Conservation (phyloP, 2,329 filamentous ascomycete species). For the Diaporthe velutina region DNA sequence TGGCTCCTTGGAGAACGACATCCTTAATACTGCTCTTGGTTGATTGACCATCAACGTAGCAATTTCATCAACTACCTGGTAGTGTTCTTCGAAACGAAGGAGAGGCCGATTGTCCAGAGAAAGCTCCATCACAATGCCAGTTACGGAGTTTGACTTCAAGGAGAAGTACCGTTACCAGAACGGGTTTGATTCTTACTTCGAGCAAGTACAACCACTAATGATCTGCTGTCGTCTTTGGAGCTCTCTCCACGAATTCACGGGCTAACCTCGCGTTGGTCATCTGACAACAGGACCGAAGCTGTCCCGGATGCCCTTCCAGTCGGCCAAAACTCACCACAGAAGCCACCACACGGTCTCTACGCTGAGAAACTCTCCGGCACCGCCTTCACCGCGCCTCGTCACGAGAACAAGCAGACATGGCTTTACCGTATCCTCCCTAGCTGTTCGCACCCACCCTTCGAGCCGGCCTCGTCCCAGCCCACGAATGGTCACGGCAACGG, state of each 20-base stretch:
- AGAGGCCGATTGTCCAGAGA: neutral
- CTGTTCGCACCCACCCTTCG: constrained; percentile 70
- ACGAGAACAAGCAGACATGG: constrained; percentile 79
- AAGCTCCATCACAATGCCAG: constrained; percentile 56
- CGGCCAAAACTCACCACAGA: constrained; percentile 85
- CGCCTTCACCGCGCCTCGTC: constrained; percentile 77
- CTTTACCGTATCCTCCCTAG: constrained; percentile 78
- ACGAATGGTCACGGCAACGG: constrained; percentile 41
- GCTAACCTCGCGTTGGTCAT: neutral
- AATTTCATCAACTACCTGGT: neutral
- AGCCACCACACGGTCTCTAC: constrained; percentile 82
- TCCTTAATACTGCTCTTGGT: neutral
- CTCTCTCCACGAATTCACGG: neutral
- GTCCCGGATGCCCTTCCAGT: constrained; percentile 80
- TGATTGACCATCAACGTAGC: neutral
- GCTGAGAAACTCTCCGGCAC: constrained; percentile 83
- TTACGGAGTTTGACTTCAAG: constrained; percentile 60
- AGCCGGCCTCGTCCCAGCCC: constrained; percentile 54
- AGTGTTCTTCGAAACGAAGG: neutral
- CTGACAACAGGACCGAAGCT: constrained; percentile 75
- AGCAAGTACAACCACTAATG: constrained; percentile 63
- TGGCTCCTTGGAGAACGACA: neutral
- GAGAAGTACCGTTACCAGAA: constrained; percentile 81
- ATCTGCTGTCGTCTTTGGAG: neutral
- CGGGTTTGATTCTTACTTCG: constrained; percentile 82